Base-by-base conservation (phyloP, 495 filamentous ascomycete species). In the Podospora pseudoanserina region DNA sequence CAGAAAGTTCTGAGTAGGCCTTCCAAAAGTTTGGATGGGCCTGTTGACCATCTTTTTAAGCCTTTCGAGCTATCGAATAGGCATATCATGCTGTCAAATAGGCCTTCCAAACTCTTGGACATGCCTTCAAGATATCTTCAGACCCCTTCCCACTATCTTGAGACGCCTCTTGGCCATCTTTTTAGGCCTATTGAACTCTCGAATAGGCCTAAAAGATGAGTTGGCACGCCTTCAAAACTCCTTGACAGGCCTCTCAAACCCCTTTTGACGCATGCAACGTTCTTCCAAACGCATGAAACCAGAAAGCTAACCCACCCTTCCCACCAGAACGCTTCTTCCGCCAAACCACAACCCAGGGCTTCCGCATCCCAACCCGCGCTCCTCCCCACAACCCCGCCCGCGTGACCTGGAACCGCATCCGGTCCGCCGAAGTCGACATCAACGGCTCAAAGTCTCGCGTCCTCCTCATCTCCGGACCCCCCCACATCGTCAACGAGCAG, bases 321-420 rank as follows among this genome's bases (percentile, higher is more conserved):
- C 15, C 13, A 39, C 55, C 39, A 68, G 73, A 77, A 28, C 68
- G 67, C 1, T 77, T 77, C 59, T 71, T 57, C 68, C 11, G 55
- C 27, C 32, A 26, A 0, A 63, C 55, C 63, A 30, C 44, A 0
- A 2, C 54, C 0, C 20, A 49, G 0, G 70, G 74, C 32, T 72
- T 67, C 57, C 16, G 20, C 15, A 61, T 71, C 0, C 20, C 55
- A 0, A 26, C 15, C 11, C 32, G 64, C 0, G 67, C 67, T 0
- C 32, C 64, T 0, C 68, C 65, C 0, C 39, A 63, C 2, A 39
- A 71, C 3, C 60, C 60, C 1, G 73, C 68, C 0, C 69, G 73
- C 1, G 71, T 77, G 0, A 59, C 68, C 0, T 77, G 75, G 75
- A 77, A 75, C 59, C 64, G 74, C 0, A 69, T 77, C 13, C 70